Conservation (phyloP, 805 yeast species). For the Metschnikowia sp. region DNA sequence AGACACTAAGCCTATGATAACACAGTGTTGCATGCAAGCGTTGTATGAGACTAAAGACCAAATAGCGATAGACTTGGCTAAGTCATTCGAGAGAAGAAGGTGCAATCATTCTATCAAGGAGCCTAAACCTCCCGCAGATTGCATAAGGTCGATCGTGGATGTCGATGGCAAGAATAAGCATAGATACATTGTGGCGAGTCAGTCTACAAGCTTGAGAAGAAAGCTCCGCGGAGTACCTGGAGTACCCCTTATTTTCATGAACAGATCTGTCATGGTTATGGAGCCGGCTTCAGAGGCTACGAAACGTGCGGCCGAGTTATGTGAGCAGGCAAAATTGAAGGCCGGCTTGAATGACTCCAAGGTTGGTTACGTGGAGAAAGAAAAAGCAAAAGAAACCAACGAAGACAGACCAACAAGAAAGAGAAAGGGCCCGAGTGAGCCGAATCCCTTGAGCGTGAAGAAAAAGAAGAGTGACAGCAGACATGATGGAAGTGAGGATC, state of each 20-base stretch:
- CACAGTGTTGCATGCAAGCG: conserved; percentile 92
- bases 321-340: conserved; percentile 67
- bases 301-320: conserved; percentile 28
- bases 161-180: conserved; percentile 81
- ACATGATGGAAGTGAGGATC: background rate
- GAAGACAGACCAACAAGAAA: conserved; percentile 36
- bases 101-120: conserved; percentile 77
- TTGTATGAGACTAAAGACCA: conserved; percentile 71
- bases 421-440: conserved; percentile 71
- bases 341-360: conserved; percentile 73
- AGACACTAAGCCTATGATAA: conserved; percentile 83
- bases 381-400: conserved; percentile 16
- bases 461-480: conserved; percentile 60
- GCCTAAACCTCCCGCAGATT: conserved; percentile 65
- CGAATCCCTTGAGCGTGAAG: conserved; percentile 88
- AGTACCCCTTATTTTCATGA: conserved; percentile 82
- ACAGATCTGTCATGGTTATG: conserved; percentile 91
- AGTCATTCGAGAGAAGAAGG: conserved; percentile 83
- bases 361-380: conserved; percentile 40
- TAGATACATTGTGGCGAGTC: conserved; percentile 86
- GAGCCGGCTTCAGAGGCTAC: conserved; percentile 86
- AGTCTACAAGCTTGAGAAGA: conserved; percentile 66
- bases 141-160: conserved; percentile 67
- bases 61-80: conserved; percentile 76
- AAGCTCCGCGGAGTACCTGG: conserved; percentile 78